Evolutionary conservation across 2,329 filamentous ascomycete genomes (phyloP).

Genomic region (Huntiella decipiens): DNA sequence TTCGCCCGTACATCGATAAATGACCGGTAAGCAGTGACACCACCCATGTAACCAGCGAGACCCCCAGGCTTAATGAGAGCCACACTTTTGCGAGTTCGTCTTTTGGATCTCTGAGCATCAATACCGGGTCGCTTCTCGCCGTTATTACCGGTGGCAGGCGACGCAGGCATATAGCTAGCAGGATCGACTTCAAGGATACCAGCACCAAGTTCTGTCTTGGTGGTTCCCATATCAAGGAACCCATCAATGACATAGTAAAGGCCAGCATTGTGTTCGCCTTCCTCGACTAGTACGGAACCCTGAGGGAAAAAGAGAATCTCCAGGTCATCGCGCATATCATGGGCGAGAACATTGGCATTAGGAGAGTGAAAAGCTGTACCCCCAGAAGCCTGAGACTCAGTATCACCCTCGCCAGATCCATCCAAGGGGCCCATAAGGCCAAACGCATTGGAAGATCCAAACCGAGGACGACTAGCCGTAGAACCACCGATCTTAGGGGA

Average conservation of each 20-base stretch:
- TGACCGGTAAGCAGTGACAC: conserved; percentile 83
- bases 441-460: conserved; percentile 50
- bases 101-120: conserved; percentile 27
- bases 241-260: conserved; percentile 96
- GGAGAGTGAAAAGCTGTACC: conserved; percentile 41
- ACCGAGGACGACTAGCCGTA: conserved; percentile 4
- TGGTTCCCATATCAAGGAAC: conserved; percentile 57
- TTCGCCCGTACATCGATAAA: conserved; percentile 95
- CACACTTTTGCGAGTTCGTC: conserved; percentile 44
- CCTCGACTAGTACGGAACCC: conserved; percentile 82
- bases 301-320: conserved; percentile 97
- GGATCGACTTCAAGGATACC: conserved; percentile 11
- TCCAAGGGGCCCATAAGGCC: conserved; percentile 79
- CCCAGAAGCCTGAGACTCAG: conserved; percentile 64
- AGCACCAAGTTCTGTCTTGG: conserved; percentile 4
- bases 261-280: conserved; percentile 90
- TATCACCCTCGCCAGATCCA: conserved; percentile 47
- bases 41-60: conserved; percentile 83
- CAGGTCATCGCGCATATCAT: conserved; percentile 77
- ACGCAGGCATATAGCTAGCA: conserved; percentile 5
- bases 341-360: conserved; percentile 45
- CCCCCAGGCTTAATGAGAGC: conserved; percentile 89
- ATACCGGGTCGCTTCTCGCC: conserved; percentile 4
- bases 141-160: not conserved
- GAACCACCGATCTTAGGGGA: conserved; percentile 53